Conservation (phyloP, 192 early-diverging fungal species). For the Gryganskiella cystojenkinii region DNA sequence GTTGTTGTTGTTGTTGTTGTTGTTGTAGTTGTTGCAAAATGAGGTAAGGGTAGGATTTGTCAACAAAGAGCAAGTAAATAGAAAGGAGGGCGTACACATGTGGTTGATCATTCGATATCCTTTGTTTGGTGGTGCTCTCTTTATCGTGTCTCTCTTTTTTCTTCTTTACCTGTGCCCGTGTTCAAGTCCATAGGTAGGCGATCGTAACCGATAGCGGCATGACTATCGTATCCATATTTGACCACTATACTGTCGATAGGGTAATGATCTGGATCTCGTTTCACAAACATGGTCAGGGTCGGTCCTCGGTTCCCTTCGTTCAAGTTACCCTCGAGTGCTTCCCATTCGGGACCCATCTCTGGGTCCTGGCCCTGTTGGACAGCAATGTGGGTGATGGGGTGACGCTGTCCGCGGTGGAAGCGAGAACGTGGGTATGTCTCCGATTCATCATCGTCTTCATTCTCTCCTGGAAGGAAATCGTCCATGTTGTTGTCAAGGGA, state of each 20-base stretch:
- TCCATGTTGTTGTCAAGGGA: neutral
- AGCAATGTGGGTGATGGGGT: conserved; percentile 34
- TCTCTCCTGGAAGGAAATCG: neutral
- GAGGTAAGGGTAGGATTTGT: neutral
- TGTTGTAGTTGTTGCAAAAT: neutral
- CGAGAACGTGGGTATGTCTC: neutral
- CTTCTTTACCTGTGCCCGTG: conserved; percentile 33
- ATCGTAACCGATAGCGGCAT: conserved; percentile 52
- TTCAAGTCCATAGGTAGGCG: conserved; percentile 55
- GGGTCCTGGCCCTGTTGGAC: conserved; percentile 32
- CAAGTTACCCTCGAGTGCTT: conserved; percentile 37
- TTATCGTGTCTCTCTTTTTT: too few relatives aligned
- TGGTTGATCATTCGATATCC: neutral
- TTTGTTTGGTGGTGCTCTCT: too few relatives aligned
- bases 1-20: neutral
- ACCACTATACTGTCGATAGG: conserved; percentile 56
- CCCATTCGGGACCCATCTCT: conserved; percentile 36
- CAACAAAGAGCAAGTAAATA: neutral
- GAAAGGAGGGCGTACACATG: conserved; percentile 8
- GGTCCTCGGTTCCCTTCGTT: conserved; percentile 45
- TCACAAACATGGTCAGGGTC: conserved; percentile 43
- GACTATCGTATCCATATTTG: conserved; percentile 53
- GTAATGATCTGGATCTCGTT: conserved; percentile 17
- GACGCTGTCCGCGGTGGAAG: neutral
- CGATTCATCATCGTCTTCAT: neutral